Evolutionary conservation across 306 rosid genomes (phyloP), one percentile per base, ranked within the genome.

Genomic region (Elaeagnus macrophylla): DNA sequence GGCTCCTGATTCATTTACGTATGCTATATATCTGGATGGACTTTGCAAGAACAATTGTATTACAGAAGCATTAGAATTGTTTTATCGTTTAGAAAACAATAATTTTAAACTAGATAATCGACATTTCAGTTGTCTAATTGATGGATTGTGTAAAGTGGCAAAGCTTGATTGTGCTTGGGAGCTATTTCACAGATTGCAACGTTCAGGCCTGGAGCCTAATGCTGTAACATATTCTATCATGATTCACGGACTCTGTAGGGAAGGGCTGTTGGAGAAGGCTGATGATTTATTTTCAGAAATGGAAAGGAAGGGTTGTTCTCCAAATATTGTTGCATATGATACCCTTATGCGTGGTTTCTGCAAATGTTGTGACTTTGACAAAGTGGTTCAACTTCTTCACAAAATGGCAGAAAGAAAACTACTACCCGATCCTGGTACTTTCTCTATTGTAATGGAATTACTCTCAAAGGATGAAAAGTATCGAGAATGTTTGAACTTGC

Each of bases 341-440:
- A 54, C 58, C 18, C 69, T 76, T 39, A 45, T 76, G 79, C 55
- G 39, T 61, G 75, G 76, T 72, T 75, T 77, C 58, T 48, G 14
- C 53, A 48, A 64, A 56, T 72, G 62, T 47, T 57, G 72, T 61
- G 57, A 67, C 61, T 51, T 45, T 7, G 49, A 36, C 7, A 67
- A 72, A 65, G 77, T 72, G 53, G 71, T 75, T 47, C 67, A 77
- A 63, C 71, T 72, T 80, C 73, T 82, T 45, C 76, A 75, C 44
- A 61, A 64, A 51, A 77, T 67, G 77, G 56, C 17, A 0, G 39
- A 56, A 71, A 75, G 50, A 65, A 65, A 62, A 15, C 37, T 77
- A 62, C 60, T 57, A 42, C 80, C 84, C 7, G 70, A 78, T 56
- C 47, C 37, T 63, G n/a, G n/a, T n/a, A n/a, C n/a, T n/a, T n/a